Base-by-base conservation (phyloP, 1,284 basidiomycete species). In the Austroboletus niveus region DNA sequence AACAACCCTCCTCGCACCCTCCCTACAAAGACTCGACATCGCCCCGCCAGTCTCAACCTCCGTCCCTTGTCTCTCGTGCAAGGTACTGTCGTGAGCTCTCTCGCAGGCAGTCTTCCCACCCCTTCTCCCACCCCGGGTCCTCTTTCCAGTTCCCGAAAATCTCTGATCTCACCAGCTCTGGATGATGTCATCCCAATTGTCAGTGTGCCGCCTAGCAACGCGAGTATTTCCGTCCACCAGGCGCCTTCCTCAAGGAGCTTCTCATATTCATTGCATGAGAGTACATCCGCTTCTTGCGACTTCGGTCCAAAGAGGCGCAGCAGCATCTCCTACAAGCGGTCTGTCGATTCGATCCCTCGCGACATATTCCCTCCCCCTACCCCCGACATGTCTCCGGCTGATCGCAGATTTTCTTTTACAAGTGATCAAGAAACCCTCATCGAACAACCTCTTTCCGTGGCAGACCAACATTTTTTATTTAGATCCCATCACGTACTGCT, bases 381-480 rank as follows among this genome's bases (percentile, higher is more conserved):
- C 2, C 87, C 87, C 8, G 85, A 85, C 57, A 76, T 82, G 72
- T 89, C 87, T 0, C 89, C 87, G 4, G 82, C 78, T 15, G 75
- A 79, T 10, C 75, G 69, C 36, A 73, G 72, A 29, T 76, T 72
- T 45, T 81, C 80, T 5, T 47, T 51, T 27, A 20, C 53, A 34
- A 57, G 61, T 22, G 74, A 76, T 46, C 72, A 73, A 40, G 77
- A 77, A 38, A 56, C 61, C 20, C 58, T 61, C 40, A 54, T 61
- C 27, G 68, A 70, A 11, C 78, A 82, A 46, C 80, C 84, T 42
- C 79, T 87, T 40, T 73, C 75, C 20, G 64, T 74, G 46, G 84
- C 78, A 63, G 89, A 90, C 69, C 87, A 89, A 60, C 82, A 89
- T 75, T 91, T 91, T 81, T 77, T 89, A 66, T 82, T 85, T 69